Evolutionary conservation across 345 rosid genomes (phyloP), one percentile per base, ranked within the genome.

Genomic region (Euphorbia lathyris): DNA sequence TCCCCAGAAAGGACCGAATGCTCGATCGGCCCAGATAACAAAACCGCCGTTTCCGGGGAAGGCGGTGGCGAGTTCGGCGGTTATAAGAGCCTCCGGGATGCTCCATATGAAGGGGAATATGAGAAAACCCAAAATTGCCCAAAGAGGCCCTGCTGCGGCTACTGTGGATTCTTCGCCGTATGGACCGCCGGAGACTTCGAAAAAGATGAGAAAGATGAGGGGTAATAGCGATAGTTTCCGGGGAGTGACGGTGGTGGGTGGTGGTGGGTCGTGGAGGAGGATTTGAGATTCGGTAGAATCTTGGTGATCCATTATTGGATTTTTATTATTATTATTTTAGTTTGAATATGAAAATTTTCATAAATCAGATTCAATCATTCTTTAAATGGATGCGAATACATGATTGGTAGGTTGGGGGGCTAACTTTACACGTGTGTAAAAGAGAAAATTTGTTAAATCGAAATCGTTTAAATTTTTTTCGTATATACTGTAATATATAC

Each of bases 41-140:
- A 67, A 77, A 0, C 76, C 76, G 19, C 80, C 80, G 48, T 77
- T 64, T 40, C 80, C 80, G 22, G 80, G 76, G 26, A 67, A 77
- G 61, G 73, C 66, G 10, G 76, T 63, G 55, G 80, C 51, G 47
- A 77, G 80, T 73, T 77, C 80, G 45, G 80, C 80, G 26, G 76
- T 72, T 70, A 67, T 42, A 0, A 77, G 73, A 23, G 73, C 76
- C 66, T 77, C 76, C 2, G 76, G 80, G 36, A 72, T 67, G 69
- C 76, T 50, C 76, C 80, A 77, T 0, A 77, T 72, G 61, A 72
- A 66, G 13, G 76, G 80, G 14, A 77, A 72, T 12, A 72, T 17
- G 11, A 63, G 57, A 34, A 77, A 67, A n/a, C 80, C 76, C 27
- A 77, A 29, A 10, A 77, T 63, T 58, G 80, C 80, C 63, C 22